Evolutionary conservation across 163 green algal genomes (phyloP).

Genomic region (Scenedesmus sp.): DNA sequence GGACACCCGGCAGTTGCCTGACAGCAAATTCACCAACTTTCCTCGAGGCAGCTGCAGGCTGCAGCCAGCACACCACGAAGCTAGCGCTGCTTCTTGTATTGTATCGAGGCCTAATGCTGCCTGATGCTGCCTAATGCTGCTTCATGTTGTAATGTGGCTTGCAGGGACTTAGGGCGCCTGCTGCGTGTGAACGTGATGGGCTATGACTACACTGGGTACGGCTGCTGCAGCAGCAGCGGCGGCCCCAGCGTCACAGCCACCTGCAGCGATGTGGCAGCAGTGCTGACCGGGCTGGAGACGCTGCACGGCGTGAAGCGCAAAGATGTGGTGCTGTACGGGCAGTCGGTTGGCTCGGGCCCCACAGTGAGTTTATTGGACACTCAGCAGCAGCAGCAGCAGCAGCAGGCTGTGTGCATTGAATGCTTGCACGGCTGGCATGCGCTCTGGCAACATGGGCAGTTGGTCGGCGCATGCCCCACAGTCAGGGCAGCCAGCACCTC

Average conservation of each 20-base stretch:
- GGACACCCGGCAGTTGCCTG: neutral
- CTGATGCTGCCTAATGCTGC: neutral
- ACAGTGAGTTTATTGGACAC: constrained; percentile 57
- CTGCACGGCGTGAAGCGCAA: constrained; percentile 19
- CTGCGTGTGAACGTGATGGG: constrained; percentile 70
- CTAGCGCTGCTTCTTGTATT: neutral
- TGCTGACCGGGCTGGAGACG: constrained; percentile 23
- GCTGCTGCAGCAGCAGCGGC: constrained; percentile 67
- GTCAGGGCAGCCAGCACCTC: too few relatives aligned
- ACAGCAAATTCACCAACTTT: neutral
- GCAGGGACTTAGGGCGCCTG: constrained; percentile 64
- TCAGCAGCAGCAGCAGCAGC: neutral
- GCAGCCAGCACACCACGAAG: neutral
- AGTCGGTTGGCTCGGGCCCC: constrained; percentile 83
- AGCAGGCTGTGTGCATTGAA: neutral
- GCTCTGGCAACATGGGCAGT: too few relatives aligned
- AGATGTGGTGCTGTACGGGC: constrained; percentile 87
- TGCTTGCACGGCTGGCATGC: too few relatives aligned
- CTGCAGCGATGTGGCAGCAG: constrained; percentile 75
- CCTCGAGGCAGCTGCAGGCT: neutral
- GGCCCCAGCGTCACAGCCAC: constrained; percentile 70
- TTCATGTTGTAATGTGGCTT: neutral
- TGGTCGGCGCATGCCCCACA: too few relatives aligned
- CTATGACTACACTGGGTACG: constrained; percentile 84
- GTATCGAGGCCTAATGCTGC: too few relatives aligned